Evolutionary conservation across 768 basidiomycete species (phyloP), one percentile per base, ranked within the genome.

Genomic region (Trametopsis cervina): DNA sequence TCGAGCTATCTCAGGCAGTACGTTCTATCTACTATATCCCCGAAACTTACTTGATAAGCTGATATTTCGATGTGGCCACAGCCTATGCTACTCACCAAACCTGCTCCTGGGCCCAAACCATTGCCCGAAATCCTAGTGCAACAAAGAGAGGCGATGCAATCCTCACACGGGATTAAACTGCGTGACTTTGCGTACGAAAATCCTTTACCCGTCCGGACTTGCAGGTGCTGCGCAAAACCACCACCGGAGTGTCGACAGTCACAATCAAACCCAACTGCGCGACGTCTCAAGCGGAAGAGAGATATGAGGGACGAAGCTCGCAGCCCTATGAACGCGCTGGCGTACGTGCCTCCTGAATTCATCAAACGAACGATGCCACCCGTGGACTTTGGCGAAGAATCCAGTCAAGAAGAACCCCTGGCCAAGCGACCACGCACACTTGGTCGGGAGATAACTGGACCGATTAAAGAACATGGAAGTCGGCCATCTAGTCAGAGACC

Each of bases 181-280:
- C 68, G 72, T 58, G 75, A 87, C 65, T 86, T 81, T 70, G 82
- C 77, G 13, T 83, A 80, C 66, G 81, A 85, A 63, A 81, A 72
- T 64, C 78, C 67, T 22, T 66, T 85, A 1, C 78, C 80, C 7
- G 72, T 87, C 35, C 68, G 66, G 15, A 15, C 29, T 7, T 33
- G 29, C 29, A 33, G 15, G 29, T 33, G 29, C 29, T 15, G 15
- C 29, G 15, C 7, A 15, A 33, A 15, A 33, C 29, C 15, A 33
- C 29, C 29, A 7, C 9, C 15, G 15, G 7, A 7, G 9, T 33
- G 9, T 7, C 7, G 29, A 33, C 15, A 7, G 29, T 15, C 29
- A 7, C 29, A 33, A 33, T 33, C 29, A 33, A 7, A 7, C 29
- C 29, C 29, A 7, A 15, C 29, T 15, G 29, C 29, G 7, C 29